Conservation (phyloP, 192 early-diverging fungal species). For the Linnemannia exigua region DNA sequence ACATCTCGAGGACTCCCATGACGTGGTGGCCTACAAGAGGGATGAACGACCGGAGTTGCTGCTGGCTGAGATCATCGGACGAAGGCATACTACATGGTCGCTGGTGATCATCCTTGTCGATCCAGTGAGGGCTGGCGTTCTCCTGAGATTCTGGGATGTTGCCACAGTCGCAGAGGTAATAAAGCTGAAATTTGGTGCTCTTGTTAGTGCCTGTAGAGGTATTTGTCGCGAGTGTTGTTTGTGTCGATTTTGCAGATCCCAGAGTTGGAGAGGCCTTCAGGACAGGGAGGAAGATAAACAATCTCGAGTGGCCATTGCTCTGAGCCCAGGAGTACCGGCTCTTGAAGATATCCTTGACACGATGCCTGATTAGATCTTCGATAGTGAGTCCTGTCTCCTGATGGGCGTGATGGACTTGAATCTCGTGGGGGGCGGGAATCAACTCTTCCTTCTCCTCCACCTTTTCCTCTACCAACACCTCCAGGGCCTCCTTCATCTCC, state of each 20-base stretch:
- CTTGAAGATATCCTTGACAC: neutral
- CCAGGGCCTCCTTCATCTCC: neutral
- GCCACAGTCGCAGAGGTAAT: slow-evolving; percentile 38
- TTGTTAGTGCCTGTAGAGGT: neutral
- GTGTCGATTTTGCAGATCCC: neutral
- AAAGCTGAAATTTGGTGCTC: slow-evolving; percentile 6
- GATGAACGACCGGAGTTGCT: neutral
- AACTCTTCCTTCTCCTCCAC: neutral
- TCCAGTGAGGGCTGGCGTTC: neutral
- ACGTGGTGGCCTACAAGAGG: slow-evolving; percentile 13
- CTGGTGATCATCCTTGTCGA: slow-evolving; percentile 8
- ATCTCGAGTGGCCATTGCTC: neutral
- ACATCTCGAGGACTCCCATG: slow-evolving; percentile 38
- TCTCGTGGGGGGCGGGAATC: too few species aligned
- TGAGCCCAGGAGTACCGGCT: neutral
- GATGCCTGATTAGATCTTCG: neutral
- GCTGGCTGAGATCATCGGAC: neutral
- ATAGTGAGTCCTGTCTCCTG: too few species aligned
- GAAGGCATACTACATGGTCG: neutral
- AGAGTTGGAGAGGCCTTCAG: neutral
- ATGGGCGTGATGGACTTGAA: too few species aligned
- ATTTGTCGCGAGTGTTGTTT: neutral
- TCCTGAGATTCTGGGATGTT: neutral
- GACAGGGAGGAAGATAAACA: neutral
- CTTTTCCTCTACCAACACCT: neutral